A percentile compares a stretch with the other conserved stretches of the same genome.
These are phyloP conservation scores for Paspalum notatum DNA, from an alignment of 176 grass and related monocot genomes.

Conservation along the genomic window DNA sequence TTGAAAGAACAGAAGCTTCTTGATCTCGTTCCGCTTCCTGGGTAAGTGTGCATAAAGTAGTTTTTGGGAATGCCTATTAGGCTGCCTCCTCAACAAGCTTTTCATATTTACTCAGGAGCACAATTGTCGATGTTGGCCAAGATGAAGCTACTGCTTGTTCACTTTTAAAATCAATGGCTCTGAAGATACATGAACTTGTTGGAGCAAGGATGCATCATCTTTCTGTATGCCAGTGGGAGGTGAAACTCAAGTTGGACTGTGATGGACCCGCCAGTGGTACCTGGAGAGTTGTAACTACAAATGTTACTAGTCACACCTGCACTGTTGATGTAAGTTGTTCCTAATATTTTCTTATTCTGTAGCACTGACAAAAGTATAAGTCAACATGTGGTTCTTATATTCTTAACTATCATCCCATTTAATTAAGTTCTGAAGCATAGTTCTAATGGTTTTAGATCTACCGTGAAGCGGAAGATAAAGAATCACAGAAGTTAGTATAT, in stretches of 20 bases:
- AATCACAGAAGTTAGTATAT: slow-evolving; percentile 72
- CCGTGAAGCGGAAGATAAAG: slow-evolving; percentile 71
- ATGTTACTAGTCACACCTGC: slow-evolving; percentile 94
- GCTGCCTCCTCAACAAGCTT: slow-evolving; percentile 13
- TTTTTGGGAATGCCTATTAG: slow-evolving; percentile 11
- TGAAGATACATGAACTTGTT: slow-evolving; percentile 88
- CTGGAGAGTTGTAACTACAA: slow-evolving; percentile 91
- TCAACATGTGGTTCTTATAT: neutral
- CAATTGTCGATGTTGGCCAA: slow-evolving; percentile 62
- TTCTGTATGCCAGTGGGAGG: slow-evolving; percentile 98
- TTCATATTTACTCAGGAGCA: slow-evolving; percentile 56
- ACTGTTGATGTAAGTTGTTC: slow-evolving; percentile 80
- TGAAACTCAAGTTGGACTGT: slow-evolving; percentile 76
- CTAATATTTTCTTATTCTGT: slow-evolving; percentile 13
- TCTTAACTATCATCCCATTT: neutral
- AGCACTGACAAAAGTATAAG: neutral
- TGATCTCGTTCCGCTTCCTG: slow-evolving; percentile 82
- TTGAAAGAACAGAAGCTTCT: slow-evolving; percentile 78
- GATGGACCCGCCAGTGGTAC: slow-evolving; percentile 73
- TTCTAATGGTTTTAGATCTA: slow-evolving; percentile 69
- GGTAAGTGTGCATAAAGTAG: slow-evolving; percentile 50
- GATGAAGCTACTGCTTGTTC: slow-evolving; percentile 70
- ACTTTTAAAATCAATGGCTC: slow-evolving; percentile 89
- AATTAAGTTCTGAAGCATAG: slow-evolving; percentile 32
- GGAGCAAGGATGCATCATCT: slow-evolving; percentile 91